Base-by-base conservation (phyloP, 306 rosid genomes). In the Castanospermum australe region DNA sequence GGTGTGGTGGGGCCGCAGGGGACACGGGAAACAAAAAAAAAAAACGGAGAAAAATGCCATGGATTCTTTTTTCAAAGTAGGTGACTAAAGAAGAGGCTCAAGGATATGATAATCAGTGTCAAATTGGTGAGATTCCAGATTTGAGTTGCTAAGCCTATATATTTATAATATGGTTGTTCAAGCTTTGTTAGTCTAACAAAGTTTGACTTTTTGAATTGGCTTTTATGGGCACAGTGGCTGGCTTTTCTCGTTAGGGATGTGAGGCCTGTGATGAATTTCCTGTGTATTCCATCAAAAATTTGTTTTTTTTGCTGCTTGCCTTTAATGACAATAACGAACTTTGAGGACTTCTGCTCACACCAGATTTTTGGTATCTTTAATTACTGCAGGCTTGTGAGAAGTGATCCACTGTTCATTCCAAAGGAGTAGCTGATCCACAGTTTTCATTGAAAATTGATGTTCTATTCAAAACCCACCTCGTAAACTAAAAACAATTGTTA, bases 161-260 rank as follows among this genome's bases (percentile, higher is more conserved):
- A 8, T 18, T 4, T 64, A 69, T 82, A 48, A 75, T 75, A 65
- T 56, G n/a, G 2, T 44, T 65, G 18, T 47, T 41, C n/a, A n/a
- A 67, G 32, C 45, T 85, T 67, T 77, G 81, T 77, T 77, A 73
- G 85, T 78, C 86, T 78, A 81, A 85, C 79, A 50, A 67, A 28
- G 86, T 81, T 81, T 85, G 88, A 85, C 88, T 85, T 85, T 85
- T 44, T 73, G 81, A 85, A 73, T 81, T 72, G 67, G 81, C 88
- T 77, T 73, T 77, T 56, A 38, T 77, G 70, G 70, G 39, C 41
- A 32, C 42, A 66, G 77, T 67, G 85, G 35, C 57, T 57, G 24
- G 42, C 74, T 85, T 73, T 73, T 75, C 69, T 66, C 22, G 17
- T 48, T 71, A 33, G 28, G 54, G 66, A 76, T 84, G 75, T 71